Conservation (phyloP, 805 yeast genomes). For the Zygoascus tannicola region DNA sequence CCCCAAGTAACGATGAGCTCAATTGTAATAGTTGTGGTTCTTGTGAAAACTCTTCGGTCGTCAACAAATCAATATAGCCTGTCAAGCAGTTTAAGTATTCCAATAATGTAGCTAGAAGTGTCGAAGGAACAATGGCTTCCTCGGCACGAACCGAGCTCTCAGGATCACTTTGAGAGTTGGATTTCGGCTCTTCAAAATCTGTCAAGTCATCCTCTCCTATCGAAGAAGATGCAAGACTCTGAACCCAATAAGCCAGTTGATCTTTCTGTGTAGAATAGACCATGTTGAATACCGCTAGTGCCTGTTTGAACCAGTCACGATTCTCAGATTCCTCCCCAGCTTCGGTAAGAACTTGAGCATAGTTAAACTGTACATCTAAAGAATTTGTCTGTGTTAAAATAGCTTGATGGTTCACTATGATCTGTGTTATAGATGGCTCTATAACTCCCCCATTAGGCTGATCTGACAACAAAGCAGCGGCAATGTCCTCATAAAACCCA, state of each 20-base stretch:
- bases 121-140: constrained; percentile 5
- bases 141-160: not conserved
- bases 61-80: not conserved
- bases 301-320: constrained; percentile 7
- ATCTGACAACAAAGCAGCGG: not conserved
- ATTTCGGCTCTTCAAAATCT: not conserved
- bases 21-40: not conserved
- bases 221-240: not conserved
- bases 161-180: not conserved
- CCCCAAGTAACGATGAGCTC: not conserved
- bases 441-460: constrained; percentile 1
- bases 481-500: constrained; percentile 5
- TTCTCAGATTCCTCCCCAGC: constrained; percentile 16
- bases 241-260: constrained; percentile 4
- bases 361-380: constrained; percentile 17
- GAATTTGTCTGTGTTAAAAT: constrained; percentile 1
- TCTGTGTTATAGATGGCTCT: constrained; percentile 6
- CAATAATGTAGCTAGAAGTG: constrained; percentile 8
- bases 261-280: constrained; percentile 12
- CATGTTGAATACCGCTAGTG: constrained; percentile 12
- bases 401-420: constrained; percentile 10
- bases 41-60: not conserved
- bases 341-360: constrained; percentile 19
- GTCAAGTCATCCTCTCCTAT: constrained; percentile 3
- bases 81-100: constrained; percentile 8